phyloP scores from a whole-genome alignment of 2,329 filamentous ascomycete genomes.

The Epichloe aotearoae region DNA sequence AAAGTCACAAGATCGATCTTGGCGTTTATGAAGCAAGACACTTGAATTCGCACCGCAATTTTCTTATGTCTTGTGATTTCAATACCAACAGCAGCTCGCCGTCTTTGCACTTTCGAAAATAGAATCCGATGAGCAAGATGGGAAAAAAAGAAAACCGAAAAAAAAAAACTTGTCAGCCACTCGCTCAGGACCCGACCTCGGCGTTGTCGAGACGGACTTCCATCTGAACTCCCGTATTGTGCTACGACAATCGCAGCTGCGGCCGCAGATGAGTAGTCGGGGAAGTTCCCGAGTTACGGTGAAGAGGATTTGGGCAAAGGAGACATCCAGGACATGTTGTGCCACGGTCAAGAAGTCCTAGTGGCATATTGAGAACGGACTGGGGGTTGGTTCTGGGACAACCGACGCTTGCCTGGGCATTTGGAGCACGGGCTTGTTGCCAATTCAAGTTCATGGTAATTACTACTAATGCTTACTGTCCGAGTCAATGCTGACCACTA shows the following conservation, averaged over 20 bases:
- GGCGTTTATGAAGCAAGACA: background rate
- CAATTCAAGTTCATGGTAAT: background rate
- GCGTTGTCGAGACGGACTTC: background rate
- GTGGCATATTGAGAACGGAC: background rate
- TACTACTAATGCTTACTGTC: too few relatives aligned
- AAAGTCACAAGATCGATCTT: background rate
- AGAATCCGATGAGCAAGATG: too few relatives aligned
- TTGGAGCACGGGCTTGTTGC: background rate
- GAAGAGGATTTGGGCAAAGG: background rate
- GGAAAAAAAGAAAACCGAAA: too few relatives aligned
- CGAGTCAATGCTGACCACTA: background rate
- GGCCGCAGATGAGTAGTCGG: background rate
- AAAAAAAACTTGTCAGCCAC: too few relatives aligned
- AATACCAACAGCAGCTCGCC: background rate
- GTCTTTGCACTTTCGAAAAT: too few relatives aligned
- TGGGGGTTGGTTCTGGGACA: background rate
- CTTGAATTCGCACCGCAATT: too few relatives aligned
- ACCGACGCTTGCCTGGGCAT: background rate
- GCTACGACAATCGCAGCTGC: background rate
- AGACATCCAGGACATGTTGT: background rate
- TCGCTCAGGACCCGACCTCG: background rate
- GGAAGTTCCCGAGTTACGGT: background rate
- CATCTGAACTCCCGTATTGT: too few relatives aligned
- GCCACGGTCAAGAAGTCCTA: background rate
- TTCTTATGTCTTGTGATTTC: background rate